These are phyloP conservation scores for Vinca minor DNA, from an alignment of 257 asterid genomes.

Conservation along the genomic window DNA sequence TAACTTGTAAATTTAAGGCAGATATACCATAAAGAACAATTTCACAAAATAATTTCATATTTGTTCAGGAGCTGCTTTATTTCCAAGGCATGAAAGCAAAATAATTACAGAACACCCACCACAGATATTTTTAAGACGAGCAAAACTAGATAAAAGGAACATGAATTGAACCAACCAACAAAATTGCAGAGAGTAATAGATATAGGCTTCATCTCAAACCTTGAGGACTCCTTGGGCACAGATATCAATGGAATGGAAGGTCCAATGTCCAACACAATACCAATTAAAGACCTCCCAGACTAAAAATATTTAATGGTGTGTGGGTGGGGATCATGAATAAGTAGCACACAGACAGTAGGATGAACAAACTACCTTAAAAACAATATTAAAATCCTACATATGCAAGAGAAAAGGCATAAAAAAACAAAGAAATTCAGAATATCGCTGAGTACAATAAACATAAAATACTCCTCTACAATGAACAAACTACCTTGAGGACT, in stretches of 20 bases:
- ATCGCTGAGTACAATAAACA: background rate
- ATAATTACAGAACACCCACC: no score
- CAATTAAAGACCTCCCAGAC: background rate
- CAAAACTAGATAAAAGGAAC: no score
- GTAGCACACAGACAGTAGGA: background rate
- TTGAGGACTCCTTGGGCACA: no score
- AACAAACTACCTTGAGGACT: background rate
- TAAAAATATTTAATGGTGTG: background rate
- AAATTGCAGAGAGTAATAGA: background rate
- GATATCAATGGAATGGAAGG: background rate
- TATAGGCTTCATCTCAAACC: background rate
- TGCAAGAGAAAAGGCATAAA: background rate
- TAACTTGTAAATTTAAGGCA: no score
- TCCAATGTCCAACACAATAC: background rate
- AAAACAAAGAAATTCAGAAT: background rate
- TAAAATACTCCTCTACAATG: no score
- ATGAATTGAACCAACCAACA: no score
- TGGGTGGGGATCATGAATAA: background rate
- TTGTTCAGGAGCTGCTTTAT: no score
- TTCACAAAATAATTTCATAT: no score
- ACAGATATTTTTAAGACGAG: no score
- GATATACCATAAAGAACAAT: no score
- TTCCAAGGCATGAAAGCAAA: no score
- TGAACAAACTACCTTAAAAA: background rate
- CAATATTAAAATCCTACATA: background rate